Evolutionary conservation across 495 filamentous ascomycete species (phyloP).

Genomic region (Daldinia grandis): DNA sequence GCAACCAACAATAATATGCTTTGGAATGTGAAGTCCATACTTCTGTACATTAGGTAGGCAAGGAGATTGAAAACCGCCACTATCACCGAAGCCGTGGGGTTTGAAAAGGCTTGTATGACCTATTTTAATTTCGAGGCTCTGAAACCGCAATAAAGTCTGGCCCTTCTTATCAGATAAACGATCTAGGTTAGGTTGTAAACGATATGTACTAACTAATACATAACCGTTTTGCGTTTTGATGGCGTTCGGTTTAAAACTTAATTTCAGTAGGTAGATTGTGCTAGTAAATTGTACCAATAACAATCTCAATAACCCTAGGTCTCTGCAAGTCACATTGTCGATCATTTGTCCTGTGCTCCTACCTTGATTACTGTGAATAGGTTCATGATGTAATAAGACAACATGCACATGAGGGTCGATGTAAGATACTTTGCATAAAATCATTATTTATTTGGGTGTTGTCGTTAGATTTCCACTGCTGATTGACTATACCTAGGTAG

Average conservation of each 20-base stretch:
- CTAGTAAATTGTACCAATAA: conserved; percentile 23
- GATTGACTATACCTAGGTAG: neutral
- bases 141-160: neutral
- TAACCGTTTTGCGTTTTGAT: conserved; percentile 8
- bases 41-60: neutral
- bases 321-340: conserved; percentile 39
- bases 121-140: neutral
- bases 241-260: conserved; percentile 19
- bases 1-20: conserved; percentile 9
- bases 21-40: neutral
- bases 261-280: neutral
- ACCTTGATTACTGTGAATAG: conserved; percentile 29
- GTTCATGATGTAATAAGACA: conserved; percentile 37
- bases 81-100: neutral
- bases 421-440: neutral
- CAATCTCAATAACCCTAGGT: conserved; percentile 11
- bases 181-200: neutral
- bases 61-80: neutral
- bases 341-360: conserved; percentile 26
- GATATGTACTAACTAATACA: neutral
- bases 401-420: neutral
- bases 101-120: neutral
- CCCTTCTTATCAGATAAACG: neutral
- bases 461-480: neutral
- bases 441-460: neutral